Conservation (phyloP, 345 rosid species). For the Zanthoxylum bungeanum region DNA sequence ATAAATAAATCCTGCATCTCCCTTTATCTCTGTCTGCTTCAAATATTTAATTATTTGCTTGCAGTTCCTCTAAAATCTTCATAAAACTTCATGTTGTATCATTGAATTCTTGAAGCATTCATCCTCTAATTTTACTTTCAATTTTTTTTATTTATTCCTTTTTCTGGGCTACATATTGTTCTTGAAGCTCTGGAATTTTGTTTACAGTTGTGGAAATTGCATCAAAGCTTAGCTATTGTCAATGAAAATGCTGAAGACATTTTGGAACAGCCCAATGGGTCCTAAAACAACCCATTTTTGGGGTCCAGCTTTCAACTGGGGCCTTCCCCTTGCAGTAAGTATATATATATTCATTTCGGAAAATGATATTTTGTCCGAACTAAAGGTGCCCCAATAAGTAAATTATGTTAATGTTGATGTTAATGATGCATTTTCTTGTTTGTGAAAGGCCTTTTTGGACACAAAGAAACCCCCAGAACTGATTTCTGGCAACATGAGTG, state of each 20-base stretch:
- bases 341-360: neutral
- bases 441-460: conserved; percentile 25
- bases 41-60: no score
- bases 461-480: conserved; percentile 35
- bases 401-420: neutral
- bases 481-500: conserved; percentile 36
- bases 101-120: neutral
- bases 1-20: no score
- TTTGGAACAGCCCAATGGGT: conserved; percentile 46
- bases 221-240: neutral
- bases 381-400: no score
- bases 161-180: no score
- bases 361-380: no score
- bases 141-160: no score
- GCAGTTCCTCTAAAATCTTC: neutral
- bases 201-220: neutral
- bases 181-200: neutral
- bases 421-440: neutral
- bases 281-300: conserved; percentile 59
- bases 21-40: no score
- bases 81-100: neutral
- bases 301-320: conserved; percentile 50
- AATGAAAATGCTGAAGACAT: conserved; percentile 19
- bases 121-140: neutral
- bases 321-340: conserved; percentile 42